phyloP scores from a whole-genome alignment of 352 stramenopile genomes.

The Pythium brachiatum region DNA sequence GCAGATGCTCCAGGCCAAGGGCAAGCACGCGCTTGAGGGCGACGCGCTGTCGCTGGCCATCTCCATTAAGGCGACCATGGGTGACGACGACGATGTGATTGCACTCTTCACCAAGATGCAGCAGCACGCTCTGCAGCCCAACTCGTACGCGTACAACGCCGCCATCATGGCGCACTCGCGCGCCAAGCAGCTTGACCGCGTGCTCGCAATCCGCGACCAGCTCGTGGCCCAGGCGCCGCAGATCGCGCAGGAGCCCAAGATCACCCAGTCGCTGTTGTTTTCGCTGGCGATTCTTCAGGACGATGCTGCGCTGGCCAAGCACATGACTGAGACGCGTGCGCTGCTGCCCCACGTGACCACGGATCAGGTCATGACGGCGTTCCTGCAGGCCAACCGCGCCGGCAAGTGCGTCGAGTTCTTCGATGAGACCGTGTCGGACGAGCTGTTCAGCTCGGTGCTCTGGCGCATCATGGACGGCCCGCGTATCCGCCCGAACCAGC shows the following conservation, averaged over 20 bases:
- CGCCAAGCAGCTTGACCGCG: conserved; percentile 42
- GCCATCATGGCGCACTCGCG: conserved; percentile 73
- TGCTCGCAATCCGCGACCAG: conserved; percentile 50
- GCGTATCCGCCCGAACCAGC: neutral
- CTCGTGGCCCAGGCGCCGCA: conserved; percentile 20
- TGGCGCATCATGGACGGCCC: conserved; percentile 33
- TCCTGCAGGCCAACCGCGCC: conserved; percentile 34
- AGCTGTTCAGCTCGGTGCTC: conserved; percentile 38
- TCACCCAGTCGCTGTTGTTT: conserved; percentile 58
- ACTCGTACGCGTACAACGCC: conserved; percentile 78
- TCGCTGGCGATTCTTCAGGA: conserved; percentile 62
- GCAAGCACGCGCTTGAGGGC: conserved; percentile 46
- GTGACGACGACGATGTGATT: conserved; percentile 75
- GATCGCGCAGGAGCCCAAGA: conserved; percentile 41
- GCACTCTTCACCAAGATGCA: conserved; percentile 77
- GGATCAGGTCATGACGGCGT: conserved; percentile 38
- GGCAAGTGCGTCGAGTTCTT: conserved; percentile 53
- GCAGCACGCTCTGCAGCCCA: conserved; percentile 49
- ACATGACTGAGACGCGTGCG: conserved; percentile 29
- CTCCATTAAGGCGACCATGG: conserved; percentile 65
- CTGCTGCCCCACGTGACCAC: conserved; percentile 45
- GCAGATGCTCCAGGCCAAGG: conserved; percentile 58
- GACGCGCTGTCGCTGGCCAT: conserved; percentile 77
- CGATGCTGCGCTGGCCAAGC: conserved; percentile 28
- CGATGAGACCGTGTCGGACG: conserved; percentile 30